A percentile compares a stretch with the other conserved stretches of the same genome.
Evolutionary conservation across 306 rosid species (phyloP).

Genomic region (Pueraria montana): DNA sequence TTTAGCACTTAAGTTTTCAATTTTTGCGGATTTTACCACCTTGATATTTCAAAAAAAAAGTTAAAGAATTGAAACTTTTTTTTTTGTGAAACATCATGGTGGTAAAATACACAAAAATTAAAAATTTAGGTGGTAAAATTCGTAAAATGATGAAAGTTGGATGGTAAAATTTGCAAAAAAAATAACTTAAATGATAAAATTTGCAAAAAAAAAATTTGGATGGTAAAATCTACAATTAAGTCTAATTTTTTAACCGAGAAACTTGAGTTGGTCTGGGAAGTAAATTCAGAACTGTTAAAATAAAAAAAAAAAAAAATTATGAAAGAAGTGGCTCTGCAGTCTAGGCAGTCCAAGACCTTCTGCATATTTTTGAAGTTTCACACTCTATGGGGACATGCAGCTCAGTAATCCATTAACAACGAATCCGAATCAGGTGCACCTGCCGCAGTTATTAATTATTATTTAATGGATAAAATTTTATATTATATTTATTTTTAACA

Average conservation of each 20-base stretch:
- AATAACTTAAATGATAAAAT: too few relatives aligned
- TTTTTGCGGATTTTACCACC: too few relatives aligned
- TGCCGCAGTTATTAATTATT: neutral
- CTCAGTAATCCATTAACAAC: constrained; percentile 23
- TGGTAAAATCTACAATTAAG: too few relatives aligned
- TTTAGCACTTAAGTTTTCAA: too few relatives aligned
- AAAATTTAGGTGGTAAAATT: too few relatives aligned
- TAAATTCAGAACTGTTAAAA: constrained; percentile 29
- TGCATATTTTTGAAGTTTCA: neutral
- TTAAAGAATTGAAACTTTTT: too few relatives aligned
- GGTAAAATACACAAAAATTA: too few relatives aligned
- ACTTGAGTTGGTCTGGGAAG: constrained; percentile 25
- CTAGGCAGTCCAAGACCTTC: constrained; percentile 19
- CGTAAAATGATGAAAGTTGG: too few relatives aligned
- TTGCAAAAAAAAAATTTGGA: too few relatives aligned
- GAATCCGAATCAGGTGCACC: constrained; percentile 28
- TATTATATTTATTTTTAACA: neutral
- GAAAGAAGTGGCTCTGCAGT: constrained; percentile 46
- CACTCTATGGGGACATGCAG: constrained; percentile 24
- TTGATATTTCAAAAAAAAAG: too few relatives aligned
- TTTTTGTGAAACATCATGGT: too few relatives aligned
- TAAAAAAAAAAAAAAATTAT: neutral
- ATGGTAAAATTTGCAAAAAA: too few relatives aligned
- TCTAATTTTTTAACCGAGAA: neutral
- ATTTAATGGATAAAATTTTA: neutral